phyloP scores from a whole-genome alignment of 2,329 filamentous ascomycete genomes.

The Incumbomyces delicatus region DNA sequence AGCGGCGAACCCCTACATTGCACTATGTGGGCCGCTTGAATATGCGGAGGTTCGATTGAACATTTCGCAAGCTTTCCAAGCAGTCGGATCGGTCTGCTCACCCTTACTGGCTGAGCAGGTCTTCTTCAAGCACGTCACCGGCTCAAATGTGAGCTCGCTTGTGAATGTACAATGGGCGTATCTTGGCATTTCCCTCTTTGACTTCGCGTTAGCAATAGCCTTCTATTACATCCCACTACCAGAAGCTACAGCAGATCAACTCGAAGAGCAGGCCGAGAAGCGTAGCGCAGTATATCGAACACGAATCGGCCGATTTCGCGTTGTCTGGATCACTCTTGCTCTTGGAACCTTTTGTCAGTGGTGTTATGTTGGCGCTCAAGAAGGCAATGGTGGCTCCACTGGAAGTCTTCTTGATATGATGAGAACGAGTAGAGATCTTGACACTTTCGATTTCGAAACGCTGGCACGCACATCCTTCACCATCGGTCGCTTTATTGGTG shows the following conservation, averaged over 20 bases:
- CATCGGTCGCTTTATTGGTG: conserved; percentile 47
- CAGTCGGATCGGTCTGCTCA: conserved; percentile 49
- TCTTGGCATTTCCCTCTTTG: conserved; percentile 53
- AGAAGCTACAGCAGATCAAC: conserved; percentile 51
- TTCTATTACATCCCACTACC: conserved; percentile 55
- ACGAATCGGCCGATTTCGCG: conserved; percentile 35
- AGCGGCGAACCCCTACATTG: conserved; percentile 53
- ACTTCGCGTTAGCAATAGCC: conserved; percentile 46
- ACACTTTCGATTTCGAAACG: conserved; percentile 38
- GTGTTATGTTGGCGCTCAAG: conserved; percentile 53
- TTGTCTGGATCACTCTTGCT: conserved; percentile 48
- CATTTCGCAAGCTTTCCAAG: conserved; percentile 52
- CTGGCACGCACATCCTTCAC: conserved; percentile 51
- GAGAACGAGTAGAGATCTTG: conserved; percentile 18
- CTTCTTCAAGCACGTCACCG: conserved; percentile 42
- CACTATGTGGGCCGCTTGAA: conserved; percentile 50
- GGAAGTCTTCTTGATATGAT: conserved; percentile 32
- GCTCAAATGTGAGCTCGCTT: conserved; percentile 37
- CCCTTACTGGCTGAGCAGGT: conserved; percentile 51
- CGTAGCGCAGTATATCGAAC: conserved; percentile 40
- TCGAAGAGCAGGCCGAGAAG: conserved; percentile 46
- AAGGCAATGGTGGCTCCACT: conserved; percentile 44
- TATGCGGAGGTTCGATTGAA: conserved; percentile 53
- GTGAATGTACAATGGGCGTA: conserved; percentile 58
- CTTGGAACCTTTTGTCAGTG: conserved; percentile 47